Base-by-base conservation (phyloP, 2,329 filamentous ascomycete species). In the Colletotrichum echinochloae region DNA sequence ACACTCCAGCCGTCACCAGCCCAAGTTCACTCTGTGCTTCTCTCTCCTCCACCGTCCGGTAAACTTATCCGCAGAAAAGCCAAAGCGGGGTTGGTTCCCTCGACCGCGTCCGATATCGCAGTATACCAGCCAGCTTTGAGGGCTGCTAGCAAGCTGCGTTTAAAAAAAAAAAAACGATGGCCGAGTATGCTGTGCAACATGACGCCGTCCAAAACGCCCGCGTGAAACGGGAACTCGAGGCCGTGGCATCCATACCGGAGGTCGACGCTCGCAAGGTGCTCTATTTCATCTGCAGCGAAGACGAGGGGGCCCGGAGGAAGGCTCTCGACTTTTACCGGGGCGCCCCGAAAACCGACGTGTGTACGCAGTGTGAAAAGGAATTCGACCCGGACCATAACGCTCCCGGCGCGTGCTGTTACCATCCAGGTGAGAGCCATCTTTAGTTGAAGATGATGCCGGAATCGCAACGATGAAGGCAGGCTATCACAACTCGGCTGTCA, bases 191-290 rank as follows among this genome's bases (percentile, higher is more conserved):
- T 12, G 26, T 30, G 51, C n/a, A 33, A n/a, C 60, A 18, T 12
- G 33, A 37, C 14, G 30, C 37, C 23, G 30, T 12, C 48, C n/a
- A 37, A 33, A 33, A 8, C 7, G 18, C 57, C 9, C 39, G 28
- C 16, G 12, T 14, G 28, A 35, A 39, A 5, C 28, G 16, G 48
- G 65, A 66, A 33, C 37, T 62, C 14, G 28, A 54, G 6, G n/a
- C 30, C 57, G 48, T 65, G 28, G 56, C 14, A 9, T 23, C n/a
- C 33, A 54, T 66, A 48, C 48, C 59, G 35, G 48, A 66, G n/a
- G 48, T 37, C 57, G 51, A 44, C 33, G 59, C 59, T 9, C 59
- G 57, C 30, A 66, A 26, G 20, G 57, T 55, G n/a, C 16, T 66
- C 23, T 23, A 55, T 8, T 49, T 37, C 11, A 30, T 55, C 3